Conservation (phyloP, 306 rosid species). For the peach (Prunus persica) region Prunus_persica_NCBIv2 NC_034009.1:46182501-46183000, state of each 20-base stretch:
- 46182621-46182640: too few relatives aligned
- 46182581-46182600: too few relatives aligned
- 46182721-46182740: background rate
- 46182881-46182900: background rate
- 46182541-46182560: too few relatives aligned
- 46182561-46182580: too few relatives aligned
- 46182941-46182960: constrained; percentile 27
- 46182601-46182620: too few relatives aligned
- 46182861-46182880: background rate
- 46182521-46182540: too few relatives aligned
- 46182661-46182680: background rate
- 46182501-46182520: too few relatives aligned
- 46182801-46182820: background rate
- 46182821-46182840: background rate
- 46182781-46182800: background rate
- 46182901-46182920: background rate
- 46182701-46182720: background rate
- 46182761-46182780: background rate
- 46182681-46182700: background rate
- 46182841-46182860: background rate
- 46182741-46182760: background rate
- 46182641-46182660: background rate
- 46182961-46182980: constrained; percentile 83
- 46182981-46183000: constrained; percentile 86
- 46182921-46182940: background rate